Conservation (phyloP, 306 rosid genomes). For the Vigna mungo region DNA sequence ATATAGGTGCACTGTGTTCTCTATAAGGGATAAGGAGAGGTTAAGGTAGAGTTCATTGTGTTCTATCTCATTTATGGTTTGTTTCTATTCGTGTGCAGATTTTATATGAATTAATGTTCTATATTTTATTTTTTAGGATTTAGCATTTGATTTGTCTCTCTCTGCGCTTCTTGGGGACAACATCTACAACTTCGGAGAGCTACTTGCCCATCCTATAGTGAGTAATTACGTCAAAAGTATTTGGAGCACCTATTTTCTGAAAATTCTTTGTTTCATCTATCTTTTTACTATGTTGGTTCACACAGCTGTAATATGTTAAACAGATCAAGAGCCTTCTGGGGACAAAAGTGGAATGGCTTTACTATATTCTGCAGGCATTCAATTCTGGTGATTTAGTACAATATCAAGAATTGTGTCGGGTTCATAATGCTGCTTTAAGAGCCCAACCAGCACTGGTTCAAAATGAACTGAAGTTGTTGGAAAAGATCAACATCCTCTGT, state of each 20-base stretch:
- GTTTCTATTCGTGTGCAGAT: conserved; percentile 21
- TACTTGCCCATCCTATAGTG: conserved; percentile 98
- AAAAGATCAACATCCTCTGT: conserved; percentile 96
- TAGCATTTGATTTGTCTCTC: conserved; percentile 96
- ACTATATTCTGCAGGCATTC: conserved; percentile 94
- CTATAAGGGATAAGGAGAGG: conserved; percentile 11
- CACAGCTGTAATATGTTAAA: conserved; percentile 28
- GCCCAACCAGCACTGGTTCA: conserved; percentile 96
- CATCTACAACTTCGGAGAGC: conserved; percentile 98
- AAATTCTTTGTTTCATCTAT: conserved; percentile 5
- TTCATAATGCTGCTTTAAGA: conserved; percentile 87
- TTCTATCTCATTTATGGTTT: conserved; percentile 18
- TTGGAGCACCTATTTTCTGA: neutral
- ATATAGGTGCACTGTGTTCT: neutral
- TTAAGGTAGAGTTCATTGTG: neutral
- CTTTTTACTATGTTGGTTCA: conserved; percentile 18
- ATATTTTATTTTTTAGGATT: conserved; percentile 64
- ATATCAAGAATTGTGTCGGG: conserved; percentile 91
- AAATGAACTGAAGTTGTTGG: conserved; percentile 87
- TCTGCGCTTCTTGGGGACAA: conserved; percentile 98
- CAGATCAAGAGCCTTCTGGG: conserved; percentile 89
- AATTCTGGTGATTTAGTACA: conserved; percentile 90
- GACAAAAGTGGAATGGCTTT: conserved; percentile 99
- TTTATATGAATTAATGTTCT: conserved; percentile 26
- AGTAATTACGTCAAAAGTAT: conserved; percentile 45